Conservation (phyloP, 768 basidiomycete species). For the Rossbeevera mucosa region DNA sequence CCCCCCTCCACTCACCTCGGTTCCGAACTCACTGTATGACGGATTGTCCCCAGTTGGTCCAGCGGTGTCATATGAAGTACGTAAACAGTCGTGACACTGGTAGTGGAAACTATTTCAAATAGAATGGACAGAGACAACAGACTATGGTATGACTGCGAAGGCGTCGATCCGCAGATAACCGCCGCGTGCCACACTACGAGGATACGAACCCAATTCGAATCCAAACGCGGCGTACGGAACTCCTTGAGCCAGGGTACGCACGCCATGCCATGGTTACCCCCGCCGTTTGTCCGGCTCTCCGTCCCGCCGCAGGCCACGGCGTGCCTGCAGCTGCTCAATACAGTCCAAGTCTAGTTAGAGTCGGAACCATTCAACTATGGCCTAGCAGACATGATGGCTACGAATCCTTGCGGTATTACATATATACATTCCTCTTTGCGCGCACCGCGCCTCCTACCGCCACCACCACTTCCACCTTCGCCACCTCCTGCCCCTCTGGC, state of each 20-base stretch:
- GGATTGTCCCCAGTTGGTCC: too few species aligned
- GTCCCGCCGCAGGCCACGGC: not conserved
- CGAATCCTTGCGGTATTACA: slow-evolving; percentile 4
- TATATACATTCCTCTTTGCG: slow-evolving; percentile 29
- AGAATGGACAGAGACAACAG: too few species aligned
- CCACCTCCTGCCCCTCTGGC: not conserved
- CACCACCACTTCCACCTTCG: not conserved
- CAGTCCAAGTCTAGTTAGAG: slow-evolving; percentile 16
- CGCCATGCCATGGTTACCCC: not conserved
- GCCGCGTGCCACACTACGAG: not conserved
- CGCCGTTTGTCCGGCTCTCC: not conserved
- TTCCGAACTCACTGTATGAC: not conserved
- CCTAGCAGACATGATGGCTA: slow-evolving; percentile 7
- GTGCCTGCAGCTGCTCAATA: too few species aligned
- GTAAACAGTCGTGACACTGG: too few species aligned
- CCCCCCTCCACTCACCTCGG: not conserved
- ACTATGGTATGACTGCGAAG: too few species aligned
- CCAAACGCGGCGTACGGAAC: not conserved
- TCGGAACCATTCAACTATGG: slow-evolving; percentile 31
- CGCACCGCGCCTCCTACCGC: slow-evolving; percentile 10
- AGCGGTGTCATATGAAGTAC: too few species aligned
- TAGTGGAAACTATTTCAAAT: too few species aligned
- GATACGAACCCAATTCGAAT: not conserved
- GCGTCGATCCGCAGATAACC: too few species aligned
- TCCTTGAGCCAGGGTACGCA: not conserved